Evolutionary conservation across 345 rosid species (phyloP), one percentile per base, ranked within the genome.

Genomic region (Camelina neglecta): DNA sequence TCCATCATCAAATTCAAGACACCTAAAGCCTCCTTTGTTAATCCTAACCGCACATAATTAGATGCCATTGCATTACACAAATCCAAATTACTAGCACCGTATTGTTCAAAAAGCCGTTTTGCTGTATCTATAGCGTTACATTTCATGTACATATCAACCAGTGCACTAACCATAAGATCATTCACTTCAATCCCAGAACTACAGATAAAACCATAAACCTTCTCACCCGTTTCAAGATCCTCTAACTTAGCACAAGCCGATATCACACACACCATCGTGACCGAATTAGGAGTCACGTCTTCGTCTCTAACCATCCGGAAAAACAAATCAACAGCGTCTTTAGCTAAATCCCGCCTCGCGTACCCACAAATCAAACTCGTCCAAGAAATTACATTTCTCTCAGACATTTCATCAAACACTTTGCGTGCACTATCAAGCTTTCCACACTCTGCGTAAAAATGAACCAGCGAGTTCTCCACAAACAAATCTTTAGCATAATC

Each of bases 121-220:
- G 89, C 87, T 33, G 50, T 61, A 68, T 74, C 88, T 24, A 63
- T 77, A 55, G 73, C 90, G 31, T 83, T 87, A 35, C 91, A 89
- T 75, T 87, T 89, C 91, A 87, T 89, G 64, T 85, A 82, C 91
- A 87, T 82, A 83, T 89, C 94, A 16, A 87, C 88, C 71, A 87
- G 76, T 13, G 94, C 91, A 82, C 87, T 87, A 38, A 80, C 60
- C 87, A 86, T 80, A 62, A 79, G 65, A 15, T 80, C 74, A 31
- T 84, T 83, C 12, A 83, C 78, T 83, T 82, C 73, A 73, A 87
- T 23, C 3, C 78, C 85, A 7, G 80, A 42, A 24, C 42, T 69
- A 13, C 63, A 71, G 6, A 86, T 73, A 74, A 82, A 87, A 65
- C 62, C 81, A 81, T 75, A 76, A 56, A 87, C 81, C 76, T 64